phyloP scores from a whole-genome alignment of 208 protist species.

The Crithidia expoeki region DNA sequence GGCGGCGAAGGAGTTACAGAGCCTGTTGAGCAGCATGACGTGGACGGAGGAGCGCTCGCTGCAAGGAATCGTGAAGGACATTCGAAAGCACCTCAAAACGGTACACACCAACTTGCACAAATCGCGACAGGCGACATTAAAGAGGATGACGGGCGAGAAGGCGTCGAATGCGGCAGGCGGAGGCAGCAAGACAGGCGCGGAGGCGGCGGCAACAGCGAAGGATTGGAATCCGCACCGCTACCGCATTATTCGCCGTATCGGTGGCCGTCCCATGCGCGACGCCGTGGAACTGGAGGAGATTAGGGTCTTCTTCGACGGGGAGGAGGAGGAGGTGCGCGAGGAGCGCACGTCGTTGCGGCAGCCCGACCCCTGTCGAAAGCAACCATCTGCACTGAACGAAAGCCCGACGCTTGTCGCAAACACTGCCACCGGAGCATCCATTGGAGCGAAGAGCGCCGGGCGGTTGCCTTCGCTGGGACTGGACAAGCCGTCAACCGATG shows the following conservation, averaged over 20 bases:
- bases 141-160: not conserved
- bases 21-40: conserved; percentile 40
- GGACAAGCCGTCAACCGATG: not conserved
- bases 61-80: conserved; percentile 40
- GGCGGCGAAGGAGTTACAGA: conserved; percentile 48
- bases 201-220: not conserved
- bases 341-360: conserved; percentile 24
- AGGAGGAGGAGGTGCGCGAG: conserved; percentile 30
- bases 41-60: conserved; percentile 48
- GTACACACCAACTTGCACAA: conserved; percentile 15
- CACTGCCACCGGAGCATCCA: not conserved
- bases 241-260: conserved; percentile 59
- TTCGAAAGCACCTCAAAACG: conserved; percentile 40
- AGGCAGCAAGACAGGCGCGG: not conserved
- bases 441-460: not conserved
- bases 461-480: not conserved
- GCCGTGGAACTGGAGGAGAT: conserved; percentile 64
- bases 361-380: not conserved
- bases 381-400: not conserved
- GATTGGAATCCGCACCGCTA: conserved; percentile 31
- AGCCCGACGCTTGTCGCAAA: not conserved
- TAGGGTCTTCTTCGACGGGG: conserved; percentile 39
- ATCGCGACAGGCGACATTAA: not conserved
- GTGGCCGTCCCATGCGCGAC: conserved; percentile 67
- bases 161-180: not conserved